phyloP scores from a whole-genome alignment of 192 early-diverging fungal genomes.

The Coemansia sp. region DNA sequence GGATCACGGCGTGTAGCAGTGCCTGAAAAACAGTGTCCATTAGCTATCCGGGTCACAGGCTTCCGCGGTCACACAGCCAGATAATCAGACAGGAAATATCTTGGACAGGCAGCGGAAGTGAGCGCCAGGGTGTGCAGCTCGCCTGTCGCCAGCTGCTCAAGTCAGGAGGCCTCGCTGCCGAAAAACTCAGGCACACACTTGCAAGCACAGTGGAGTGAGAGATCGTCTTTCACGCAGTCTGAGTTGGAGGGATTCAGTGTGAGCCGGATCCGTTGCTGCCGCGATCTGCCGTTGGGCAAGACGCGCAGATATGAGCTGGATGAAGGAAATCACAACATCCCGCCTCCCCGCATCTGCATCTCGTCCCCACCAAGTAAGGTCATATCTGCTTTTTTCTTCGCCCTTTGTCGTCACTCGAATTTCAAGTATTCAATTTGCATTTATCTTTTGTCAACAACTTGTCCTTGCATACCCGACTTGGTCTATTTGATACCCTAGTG shows the following conservation, averaged over 20 bases:
- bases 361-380: neutral
- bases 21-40: neutral
- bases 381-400: neutral
- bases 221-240: neutral
- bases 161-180: neutral
- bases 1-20: neutral
- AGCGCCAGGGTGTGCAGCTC: conserved; percentile 3
- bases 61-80: conserved; percentile 3
- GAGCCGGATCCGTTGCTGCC: conserved; percentile 1
- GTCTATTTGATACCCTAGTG: neutral
- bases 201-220: neutral
- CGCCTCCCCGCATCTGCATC: neutral
- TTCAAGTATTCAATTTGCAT: conserved; percentile 3
- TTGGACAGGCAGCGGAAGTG: neutral
- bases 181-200: neutral
- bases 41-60: neutral
- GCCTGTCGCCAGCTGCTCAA: neutral
- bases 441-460: neutral
- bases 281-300: conserved; percentile 3
- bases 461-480: neutral
- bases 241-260: neutral
- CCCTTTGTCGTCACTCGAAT: neutral
- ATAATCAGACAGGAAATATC: neutral
- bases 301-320: neutral
- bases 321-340: neutral